phyloP scores from a whole-genome alignment of 2,329 filamentous ascomycete species.

The Aspergillus sclerotialis region DNA sequence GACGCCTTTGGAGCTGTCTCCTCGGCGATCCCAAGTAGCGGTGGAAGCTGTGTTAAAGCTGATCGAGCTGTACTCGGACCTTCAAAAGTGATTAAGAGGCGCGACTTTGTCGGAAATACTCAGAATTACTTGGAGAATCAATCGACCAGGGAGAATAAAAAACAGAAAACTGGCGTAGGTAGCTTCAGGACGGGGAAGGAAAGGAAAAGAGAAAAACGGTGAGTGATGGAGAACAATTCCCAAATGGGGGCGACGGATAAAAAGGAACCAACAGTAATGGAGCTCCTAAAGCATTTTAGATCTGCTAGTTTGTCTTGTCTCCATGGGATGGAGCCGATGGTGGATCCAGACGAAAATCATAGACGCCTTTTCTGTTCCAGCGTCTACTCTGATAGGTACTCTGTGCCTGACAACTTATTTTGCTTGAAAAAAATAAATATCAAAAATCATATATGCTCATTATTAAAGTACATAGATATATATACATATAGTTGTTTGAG shows the following conservation, averaged over 20 bases:
- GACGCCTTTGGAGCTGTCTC: constrained; percentile 2
- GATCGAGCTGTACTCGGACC: no score
- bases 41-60: constrained; percentile 9
- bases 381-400: background rate
- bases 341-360: no score
- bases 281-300: no score
- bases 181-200: no score
- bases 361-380: no score
- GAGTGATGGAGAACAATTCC: constrained; percentile 3
- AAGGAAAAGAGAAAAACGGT: constrained; percentile 9
- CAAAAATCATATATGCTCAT: background rate
- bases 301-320: background rate
- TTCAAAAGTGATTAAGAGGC: no score
- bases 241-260: constrained; percentile 3
- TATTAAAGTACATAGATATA: background rate
- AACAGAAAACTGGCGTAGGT: no score
- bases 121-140: no score
- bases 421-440: no score
- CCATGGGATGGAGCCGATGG: background rate
- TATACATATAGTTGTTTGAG: constrained; percentile 3
- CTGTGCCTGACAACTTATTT: background rate
- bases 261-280: constrained; percentile 8
- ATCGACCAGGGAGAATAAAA: no score
- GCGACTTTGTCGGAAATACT: no score
- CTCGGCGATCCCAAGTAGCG: constrained; percentile 8